A percentile compares a stretch with the other conserved stretches of the same genome.
Evolutionary conservation across 2,329 filamentous ascomycete species (phyloP).

Genomic region (Furcasterigmium sp.): DNA sequence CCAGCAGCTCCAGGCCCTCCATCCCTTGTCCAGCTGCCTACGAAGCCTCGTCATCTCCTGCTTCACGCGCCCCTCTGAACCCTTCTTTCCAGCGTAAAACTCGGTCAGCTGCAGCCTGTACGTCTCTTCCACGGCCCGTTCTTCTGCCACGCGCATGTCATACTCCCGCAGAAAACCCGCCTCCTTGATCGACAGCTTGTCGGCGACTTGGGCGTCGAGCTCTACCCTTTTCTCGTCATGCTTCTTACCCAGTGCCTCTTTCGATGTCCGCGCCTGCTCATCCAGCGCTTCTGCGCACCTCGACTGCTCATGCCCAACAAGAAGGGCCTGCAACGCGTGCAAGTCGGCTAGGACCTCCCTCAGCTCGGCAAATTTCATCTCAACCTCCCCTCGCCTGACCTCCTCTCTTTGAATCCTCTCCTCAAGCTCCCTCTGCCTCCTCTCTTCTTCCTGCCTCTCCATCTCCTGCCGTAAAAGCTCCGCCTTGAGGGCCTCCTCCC

Average conservation of each 20-base stretch:
- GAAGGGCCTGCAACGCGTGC: conserved; percentile 34
- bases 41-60: conserved; percentile 27
- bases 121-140: conserved; percentile 35
- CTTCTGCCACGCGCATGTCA: conserved; percentile 29
- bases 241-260: conserved; percentile 23
- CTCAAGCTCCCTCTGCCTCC: conserved; percentile 27
- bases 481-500: conserved; percentile 35
- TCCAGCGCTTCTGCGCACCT: conserved; percentile 23
- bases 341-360: conserved; percentile 29
- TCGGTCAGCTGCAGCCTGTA: conserved; percentile 32
- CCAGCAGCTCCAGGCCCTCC: conserved; percentile 34
- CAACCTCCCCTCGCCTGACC: conserved; percentile 31
- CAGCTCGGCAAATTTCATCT: conserved; percentile 31
- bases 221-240: conserved; percentile 26
- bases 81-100: conserved; percentile 25
- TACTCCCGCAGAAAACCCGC: conserved; percentile 33
- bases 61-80: conserved; percentile 20
- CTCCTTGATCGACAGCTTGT: conserved; percentile 27
- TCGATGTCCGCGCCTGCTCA: conserved; percentile 14
- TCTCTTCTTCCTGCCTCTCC: conserved; percentile 28
- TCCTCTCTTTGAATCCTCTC: conserved; percentile 34
- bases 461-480: conserved; percentile 33
- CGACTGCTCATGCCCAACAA: conserved; percentile 31
- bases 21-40: conserved; percentile 33
- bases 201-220: conserved; percentile 17